Evolutionary conservation across 331 rosid genomes (phyloP).

Genomic region (Prunus yedoensis): DNA sequence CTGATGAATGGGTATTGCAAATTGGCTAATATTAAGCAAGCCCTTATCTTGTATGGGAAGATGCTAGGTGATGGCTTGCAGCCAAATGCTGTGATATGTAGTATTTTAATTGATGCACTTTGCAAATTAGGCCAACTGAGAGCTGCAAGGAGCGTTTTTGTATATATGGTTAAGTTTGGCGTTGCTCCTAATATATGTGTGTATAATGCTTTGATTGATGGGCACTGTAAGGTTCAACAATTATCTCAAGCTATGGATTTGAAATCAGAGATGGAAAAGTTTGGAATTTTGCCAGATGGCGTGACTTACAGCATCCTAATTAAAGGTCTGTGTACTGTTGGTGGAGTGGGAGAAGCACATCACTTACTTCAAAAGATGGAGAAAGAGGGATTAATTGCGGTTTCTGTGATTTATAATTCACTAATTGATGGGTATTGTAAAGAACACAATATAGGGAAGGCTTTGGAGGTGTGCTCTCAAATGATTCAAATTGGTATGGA

Average conservation of each 20-base stretch:
- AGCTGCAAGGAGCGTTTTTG: slow-evolving; percentile 45
- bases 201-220: slow-evolving; percentile 63
- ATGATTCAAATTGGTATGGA: slow-evolving; percentile 56
- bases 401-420: slow-evolving; percentile 57
- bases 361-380: slow-evolving; percentile 44
- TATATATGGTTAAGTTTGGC: slow-evolving; percentile 50
- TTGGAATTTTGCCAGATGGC: slow-evolving; percentile 42
- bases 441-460: slow-evolving; percentile 55
- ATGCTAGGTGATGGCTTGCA: slow-evolving; percentile 43
- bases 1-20: slow-evolving; percentile 72
- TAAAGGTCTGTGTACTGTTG: slow-evolving; percentile 42
- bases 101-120: slow-evolving; percentile 52
- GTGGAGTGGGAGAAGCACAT: slow-evolving; percentile 52
- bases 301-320: slow-evolving; percentile 62
- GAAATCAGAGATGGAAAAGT: slow-evolving; percentile 48
- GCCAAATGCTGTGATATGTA: slow-evolving; percentile 57
- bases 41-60: slow-evolving; percentile 38
- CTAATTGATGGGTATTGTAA: slow-evolving; percentile 61
- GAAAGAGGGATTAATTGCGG: slow-evolving; percentile 36
- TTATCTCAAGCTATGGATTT: slow-evolving; percentile 48
- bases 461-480: slow-evolving; percentile 60
- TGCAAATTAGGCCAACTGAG: slow-evolving; percentile 47
- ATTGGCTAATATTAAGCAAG: slow-evolving; percentile 41
- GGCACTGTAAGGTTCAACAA: slow-evolving; percentile 46
- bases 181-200: slow-evolving; percentile 49